Percentiles rank a stretch among this genome's conserved stretches.
phyloP scores from a whole-genome alignment of 163 green algal species.

The Smithsoniella earleae region DNA sequence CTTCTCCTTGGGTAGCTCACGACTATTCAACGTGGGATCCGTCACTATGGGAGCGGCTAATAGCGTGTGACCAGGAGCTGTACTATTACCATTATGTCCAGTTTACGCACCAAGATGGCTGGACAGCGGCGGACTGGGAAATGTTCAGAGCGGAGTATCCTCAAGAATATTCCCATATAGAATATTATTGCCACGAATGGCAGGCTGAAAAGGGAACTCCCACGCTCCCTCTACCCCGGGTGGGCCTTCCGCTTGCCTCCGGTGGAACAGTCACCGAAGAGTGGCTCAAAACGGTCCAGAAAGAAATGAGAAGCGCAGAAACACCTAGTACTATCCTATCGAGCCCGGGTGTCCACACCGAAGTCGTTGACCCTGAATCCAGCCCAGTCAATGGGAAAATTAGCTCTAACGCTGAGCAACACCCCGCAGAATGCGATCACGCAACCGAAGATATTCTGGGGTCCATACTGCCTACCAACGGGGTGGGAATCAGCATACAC shows the following conservation, averaged over 20 bases:
- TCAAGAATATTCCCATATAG: neutral
- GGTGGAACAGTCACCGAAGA: neutral
- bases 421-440: no score
- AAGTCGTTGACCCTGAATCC: no score
- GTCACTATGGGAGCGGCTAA: neutral
- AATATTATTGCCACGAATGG: conserved; percentile 3
- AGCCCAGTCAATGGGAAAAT: no score
- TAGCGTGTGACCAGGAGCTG: neutral
- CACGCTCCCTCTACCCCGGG: neutral
- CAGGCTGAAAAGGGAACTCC: neutral
- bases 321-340: no score
- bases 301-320: no score
- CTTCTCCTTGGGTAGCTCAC: neutral
- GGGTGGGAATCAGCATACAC: no score
- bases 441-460: no score
- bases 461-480: no score
- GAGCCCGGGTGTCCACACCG: no score
- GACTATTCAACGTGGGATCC: neutral
- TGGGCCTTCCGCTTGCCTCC: neutral
- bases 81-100: neutral
- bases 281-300: neutral
- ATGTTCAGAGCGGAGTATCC: neutral
- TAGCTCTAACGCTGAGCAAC: no score
- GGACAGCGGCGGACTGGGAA: neutral
- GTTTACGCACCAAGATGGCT: neutral